Base-by-base conservation (phyloP, 257 asterid species). In the Fraxinus pennsylvanica region DNA sequence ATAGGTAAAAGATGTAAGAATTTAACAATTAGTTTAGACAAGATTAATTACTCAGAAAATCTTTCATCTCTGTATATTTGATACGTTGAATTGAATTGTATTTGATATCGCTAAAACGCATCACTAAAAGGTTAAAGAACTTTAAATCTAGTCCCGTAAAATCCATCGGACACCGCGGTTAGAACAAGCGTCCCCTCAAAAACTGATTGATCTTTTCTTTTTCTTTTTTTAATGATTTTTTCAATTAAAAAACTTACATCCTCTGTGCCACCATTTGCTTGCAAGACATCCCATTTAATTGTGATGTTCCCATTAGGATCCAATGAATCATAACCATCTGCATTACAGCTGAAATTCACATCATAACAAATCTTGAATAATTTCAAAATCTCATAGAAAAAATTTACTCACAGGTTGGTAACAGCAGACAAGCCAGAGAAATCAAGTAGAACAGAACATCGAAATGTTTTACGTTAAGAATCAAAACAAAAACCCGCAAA, bases 281-380 rank as follows among this genome's bases (percentile, higher is more conserved):
- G 83, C 67, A 89, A 33, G 59, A 93, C 78, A 78, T 93, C 98
- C 98, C 98, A 93, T 81, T 83, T 83, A 80, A 93, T 83, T 0
- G 95, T 92, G 72, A 93, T 78, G 86, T 92, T 89, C 45, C 97
- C 97, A 68, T 82, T 77, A 4, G 98, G 98, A 86, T 93, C 98
- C 90, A 93, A 73, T 32, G 92, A 82, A 83, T 92, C 98, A 76
- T 87, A 93, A 19, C 91, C 93, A 88, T 86, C 98, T 92, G 97
- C 97, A 90, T 74, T 72, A 73, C 74, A 85, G 86, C 90, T 88
- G 87, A 88, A 83, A 75, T 74, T 84, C 85, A 84, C 84, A 87
- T 91, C 84, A 82, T 67, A 73, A 78, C 72, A 74, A 67, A 36
- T 81, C 8, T 8, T 29, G 1, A 57, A 52, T 33, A 21, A 27